Evolutionary conservation across 129 eudicot species (phyloP), one percentile per base, ranked within the genome.

Genomic region (Oenanthe sinensis): DNA sequence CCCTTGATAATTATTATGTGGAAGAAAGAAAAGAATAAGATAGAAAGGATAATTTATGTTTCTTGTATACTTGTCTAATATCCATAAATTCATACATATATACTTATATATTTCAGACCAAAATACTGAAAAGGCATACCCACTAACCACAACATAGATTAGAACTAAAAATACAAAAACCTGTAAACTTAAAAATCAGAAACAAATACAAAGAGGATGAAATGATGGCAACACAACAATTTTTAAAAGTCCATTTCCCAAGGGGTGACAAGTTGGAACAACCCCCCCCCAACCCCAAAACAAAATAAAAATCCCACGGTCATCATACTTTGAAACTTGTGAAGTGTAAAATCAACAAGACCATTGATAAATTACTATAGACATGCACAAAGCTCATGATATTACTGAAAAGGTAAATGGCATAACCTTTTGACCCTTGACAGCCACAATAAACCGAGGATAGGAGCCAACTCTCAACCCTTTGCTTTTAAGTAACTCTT

Each of bases 361-460:
- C n/a, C 44, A 19, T 8, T 19, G 33, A 70, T n/a, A 63, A 2
- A 22, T 10, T 9, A 63, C 52, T 48, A 14, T 4, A 68, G 44
- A 40, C 50, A 72, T 43, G 47, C 3, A 43, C 28, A 13, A 40
- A 55, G 16, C 11, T 2, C 33, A 6, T 24, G 28, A 60, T 9
- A 8, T 77, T 42, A 63, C 71, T 19, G 17, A 69, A 83, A 69
- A 83, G 78, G 63, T 72, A 28, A 70, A 44, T n/a, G n/a, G 22
- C 74, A 26, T 55, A 71, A 96, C 99, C 97, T 96, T 96, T 77
- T 90, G 89, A 78, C 99, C 99, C 83, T 96, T 92, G 20, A 87
- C 91, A 40, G 87, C 90, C 75, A 96, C 93, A 77, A 89, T 90
- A 82, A 92, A 92, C 70, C 86, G 90, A 73, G 99, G 99, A 85